Conservation (phyloP, 140 eudicot species). For the Anethum foeniculum region DNA sequence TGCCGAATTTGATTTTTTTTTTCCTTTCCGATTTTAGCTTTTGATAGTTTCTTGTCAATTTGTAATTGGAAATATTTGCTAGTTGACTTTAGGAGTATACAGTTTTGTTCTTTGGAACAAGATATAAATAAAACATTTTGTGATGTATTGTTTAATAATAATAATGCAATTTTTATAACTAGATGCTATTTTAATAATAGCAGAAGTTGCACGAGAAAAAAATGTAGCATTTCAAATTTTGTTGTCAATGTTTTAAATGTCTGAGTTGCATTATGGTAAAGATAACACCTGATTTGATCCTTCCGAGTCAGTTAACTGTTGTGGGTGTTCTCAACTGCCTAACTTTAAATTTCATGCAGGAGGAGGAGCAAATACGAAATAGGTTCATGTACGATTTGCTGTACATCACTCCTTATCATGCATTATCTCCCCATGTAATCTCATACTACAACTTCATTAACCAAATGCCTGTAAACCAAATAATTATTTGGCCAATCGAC, state of each 20-base stretch:
- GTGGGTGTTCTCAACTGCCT: neutral
- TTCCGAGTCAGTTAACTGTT: neutral
- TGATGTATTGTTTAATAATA: no score
- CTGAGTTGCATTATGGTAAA: neutral
- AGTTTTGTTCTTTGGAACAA: no score
- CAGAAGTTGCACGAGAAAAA: no score
- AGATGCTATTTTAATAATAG: no score
- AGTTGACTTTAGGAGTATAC: no score
- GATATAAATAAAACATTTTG: no score
- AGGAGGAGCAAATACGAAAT: conserved; percentile 72
- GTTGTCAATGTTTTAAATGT: neutral
- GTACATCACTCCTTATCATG: conserved; percentile 55
- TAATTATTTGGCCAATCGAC: conserved; percentile 47
- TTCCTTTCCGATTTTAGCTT: no score
- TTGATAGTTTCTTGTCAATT: no score
- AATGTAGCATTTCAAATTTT: neutral
- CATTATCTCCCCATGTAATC: conserved; percentile 45
- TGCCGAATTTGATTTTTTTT: no score
- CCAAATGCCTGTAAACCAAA: conserved; percentile 38
- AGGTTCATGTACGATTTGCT: conserved; percentile 67
- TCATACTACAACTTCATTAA: conserved; percentile 42
- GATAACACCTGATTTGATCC: neutral
- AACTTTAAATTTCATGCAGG: conserved; percentile 30
- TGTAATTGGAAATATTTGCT: no score
- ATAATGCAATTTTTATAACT: no score